Conservation (phyloP, 441 rosid genomes). For the Gossypium trilobum region DNA sequence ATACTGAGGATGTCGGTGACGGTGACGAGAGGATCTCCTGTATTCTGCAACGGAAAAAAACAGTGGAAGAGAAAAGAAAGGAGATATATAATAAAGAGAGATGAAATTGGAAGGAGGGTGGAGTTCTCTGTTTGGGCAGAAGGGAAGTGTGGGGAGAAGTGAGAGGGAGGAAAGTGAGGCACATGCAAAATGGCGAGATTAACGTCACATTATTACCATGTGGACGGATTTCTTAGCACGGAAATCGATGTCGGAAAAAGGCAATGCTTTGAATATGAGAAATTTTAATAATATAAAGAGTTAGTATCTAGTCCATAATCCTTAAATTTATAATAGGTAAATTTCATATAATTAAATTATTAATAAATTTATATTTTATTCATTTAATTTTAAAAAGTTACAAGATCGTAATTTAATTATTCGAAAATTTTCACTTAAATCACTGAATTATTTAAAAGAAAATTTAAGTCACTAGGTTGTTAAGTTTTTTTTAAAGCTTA, state of each 20-base stretch:
- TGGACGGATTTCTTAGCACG: background rate
- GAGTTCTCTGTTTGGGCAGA: background rate
- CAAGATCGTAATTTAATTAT: fast-evolving
- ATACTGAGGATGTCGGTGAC: background rate
- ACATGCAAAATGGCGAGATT: conserved; percentile 37
- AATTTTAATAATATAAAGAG: too few species aligned
- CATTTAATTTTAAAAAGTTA: too few species aligned
- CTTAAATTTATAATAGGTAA: too few species aligned
- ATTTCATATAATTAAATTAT: too few species aligned
- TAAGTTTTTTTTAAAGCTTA: too few species aligned
- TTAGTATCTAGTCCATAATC: too few species aligned
- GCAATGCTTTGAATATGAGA: too few species aligned
- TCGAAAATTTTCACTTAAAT: too few species aligned
- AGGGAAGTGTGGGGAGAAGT: background rate
- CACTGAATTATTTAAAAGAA: too few species aligned
- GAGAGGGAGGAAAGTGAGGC: background rate
- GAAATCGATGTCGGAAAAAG: too few species aligned
- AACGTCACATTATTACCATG: conserved; percentile 21
- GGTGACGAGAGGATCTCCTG: background rate
- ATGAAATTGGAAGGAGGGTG: conserved; percentile 9
- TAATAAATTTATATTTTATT: too few species aligned
- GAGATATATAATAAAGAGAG: conserved; percentile 5
- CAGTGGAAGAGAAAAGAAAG: background rate
- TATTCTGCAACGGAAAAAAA: conserved; percentile 4
- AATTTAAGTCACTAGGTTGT: too few species aligned